phyloP scores from a whole-genome alignment of 148 eudicot species.

The Camellia lanceoleosa region DNA sequence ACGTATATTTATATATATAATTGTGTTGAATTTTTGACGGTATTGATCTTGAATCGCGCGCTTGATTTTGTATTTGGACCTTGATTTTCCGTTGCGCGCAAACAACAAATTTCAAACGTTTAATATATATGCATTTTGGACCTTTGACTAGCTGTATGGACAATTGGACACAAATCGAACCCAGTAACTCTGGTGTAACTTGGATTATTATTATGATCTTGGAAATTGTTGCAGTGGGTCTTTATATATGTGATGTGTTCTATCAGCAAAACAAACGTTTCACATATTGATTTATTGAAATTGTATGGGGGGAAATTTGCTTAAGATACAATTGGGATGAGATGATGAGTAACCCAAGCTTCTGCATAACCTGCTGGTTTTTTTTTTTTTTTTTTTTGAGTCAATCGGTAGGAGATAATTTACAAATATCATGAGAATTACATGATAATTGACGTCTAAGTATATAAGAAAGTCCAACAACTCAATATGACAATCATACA shows the following conservation, averaged over 20 bases:
- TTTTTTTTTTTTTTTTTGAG: too few species aligned
- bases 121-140: not conserved
- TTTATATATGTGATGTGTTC: not conserved
- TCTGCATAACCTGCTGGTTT: too few species aligned
- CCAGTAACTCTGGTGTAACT: not conserved
- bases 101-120: not conserved
- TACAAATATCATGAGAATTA: too few species aligned
- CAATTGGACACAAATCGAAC: not conserved
- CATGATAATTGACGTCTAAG: too few species aligned
- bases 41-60: not conserved
- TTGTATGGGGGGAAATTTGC: too few species aligned
- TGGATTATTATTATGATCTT: conserved; percentile 1
- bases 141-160: not conserved
- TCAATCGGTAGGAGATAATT: too few species aligned
- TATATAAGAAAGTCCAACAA: too few species aligned
- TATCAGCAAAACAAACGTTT: not conserved
- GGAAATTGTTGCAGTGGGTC: not conserved
- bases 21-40: too few species aligned
- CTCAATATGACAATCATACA: too few species aligned
- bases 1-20: not conserved
- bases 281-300: not conserved
- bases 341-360: too few species aligned
- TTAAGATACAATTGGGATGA: too few species aligned
- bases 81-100: not conserved
- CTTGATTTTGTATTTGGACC: not conserved